These are phyloP conservation scores for Talaromyces sp. DNA, from an alignment of 2,329 filamentous ascomycete genomes.

Conservation along the genomic window DNA sequence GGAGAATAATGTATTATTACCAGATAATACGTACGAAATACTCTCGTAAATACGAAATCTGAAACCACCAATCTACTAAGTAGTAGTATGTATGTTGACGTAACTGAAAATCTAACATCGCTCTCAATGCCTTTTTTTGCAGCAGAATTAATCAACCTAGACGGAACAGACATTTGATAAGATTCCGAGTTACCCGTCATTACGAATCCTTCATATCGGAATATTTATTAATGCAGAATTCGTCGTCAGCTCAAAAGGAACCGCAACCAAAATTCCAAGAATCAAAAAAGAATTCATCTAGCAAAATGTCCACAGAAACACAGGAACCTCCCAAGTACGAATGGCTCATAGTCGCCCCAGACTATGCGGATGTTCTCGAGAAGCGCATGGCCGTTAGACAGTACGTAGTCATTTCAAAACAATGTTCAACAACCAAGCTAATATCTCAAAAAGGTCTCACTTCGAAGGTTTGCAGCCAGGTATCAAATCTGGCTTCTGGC, in stretches of 20 bases:
- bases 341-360: neutral
- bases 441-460: neutral
- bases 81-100: neutral
- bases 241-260: neutral
- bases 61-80: neutral
- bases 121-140: neutral
- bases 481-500: neutral
- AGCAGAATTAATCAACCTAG: neutral
- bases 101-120: neutral
- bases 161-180: neutral
- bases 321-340: neutral
- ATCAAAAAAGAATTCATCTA: neutral
- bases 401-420: neutral
- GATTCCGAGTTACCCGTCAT: neutral
- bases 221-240: neutral
- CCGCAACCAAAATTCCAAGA: neutral
- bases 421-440: neutral
- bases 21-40: neutral
- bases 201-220: neutral
- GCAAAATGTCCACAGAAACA: neutral
- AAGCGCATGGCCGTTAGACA: constrained; percentile 3
- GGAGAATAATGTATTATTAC: neutral
- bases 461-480: constrained; percentile 1
- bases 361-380: neutral
- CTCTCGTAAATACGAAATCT: neutral